These are phyloP conservation scores for Plantago ovata DNA, from an alignment of 257 asterid genomes.

Conservation along the genomic window DNA sequence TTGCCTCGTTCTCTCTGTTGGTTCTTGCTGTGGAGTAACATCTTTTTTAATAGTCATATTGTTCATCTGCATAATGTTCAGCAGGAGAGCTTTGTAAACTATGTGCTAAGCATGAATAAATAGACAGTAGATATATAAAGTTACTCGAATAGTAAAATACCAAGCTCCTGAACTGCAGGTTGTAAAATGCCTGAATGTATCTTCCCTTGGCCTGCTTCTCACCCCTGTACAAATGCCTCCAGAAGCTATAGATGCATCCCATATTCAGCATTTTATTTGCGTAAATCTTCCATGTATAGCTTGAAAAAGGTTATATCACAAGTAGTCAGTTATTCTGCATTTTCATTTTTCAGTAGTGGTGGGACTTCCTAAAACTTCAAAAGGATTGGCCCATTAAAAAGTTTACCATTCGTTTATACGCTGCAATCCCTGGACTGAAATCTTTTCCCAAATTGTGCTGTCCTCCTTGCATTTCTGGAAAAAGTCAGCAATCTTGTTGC, in stretches of 20 bases:
- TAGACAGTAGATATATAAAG: not conserved
- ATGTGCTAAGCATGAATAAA: not conserved
- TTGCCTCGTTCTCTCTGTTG: conserved; percentile 47
- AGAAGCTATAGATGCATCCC: conserved; percentile 77
- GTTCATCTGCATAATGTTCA: conserved; percentile 45
- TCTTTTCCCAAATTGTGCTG: conserved; percentile 54
- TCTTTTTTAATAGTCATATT: conserved; percentile 39
- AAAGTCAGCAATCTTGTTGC: conserved; percentile 80
- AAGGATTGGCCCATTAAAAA: not conserved
- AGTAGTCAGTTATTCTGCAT: not conserved
- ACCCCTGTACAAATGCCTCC: conserved; percentile 52
- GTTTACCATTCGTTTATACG: conserved; percentile 79
- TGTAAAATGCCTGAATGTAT: conserved; percentile 71
- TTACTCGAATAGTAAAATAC: conserved; percentile 26
- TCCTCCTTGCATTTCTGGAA: conserved; percentile 73
- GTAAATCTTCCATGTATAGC: conserved; percentile 92
- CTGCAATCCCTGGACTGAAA: conserved; percentile 62
- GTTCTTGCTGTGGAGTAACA: conserved; percentile 45
- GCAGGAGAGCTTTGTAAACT: not conserved
- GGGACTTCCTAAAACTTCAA: too few relatives aligned
- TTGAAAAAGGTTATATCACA: conserved; percentile 26
- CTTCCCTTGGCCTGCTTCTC: conserved; percentile 74
- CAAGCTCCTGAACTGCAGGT: conserved; percentile 68
- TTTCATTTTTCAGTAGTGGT: too few relatives aligned
- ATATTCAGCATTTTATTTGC: conserved; percentile 80